Evolutionary conservation across 2,329 filamentous ascomycete genomes (phyloP), one percentile per base, ranked within the genome.

Genomic region (Alternaria infectoria): DNA sequence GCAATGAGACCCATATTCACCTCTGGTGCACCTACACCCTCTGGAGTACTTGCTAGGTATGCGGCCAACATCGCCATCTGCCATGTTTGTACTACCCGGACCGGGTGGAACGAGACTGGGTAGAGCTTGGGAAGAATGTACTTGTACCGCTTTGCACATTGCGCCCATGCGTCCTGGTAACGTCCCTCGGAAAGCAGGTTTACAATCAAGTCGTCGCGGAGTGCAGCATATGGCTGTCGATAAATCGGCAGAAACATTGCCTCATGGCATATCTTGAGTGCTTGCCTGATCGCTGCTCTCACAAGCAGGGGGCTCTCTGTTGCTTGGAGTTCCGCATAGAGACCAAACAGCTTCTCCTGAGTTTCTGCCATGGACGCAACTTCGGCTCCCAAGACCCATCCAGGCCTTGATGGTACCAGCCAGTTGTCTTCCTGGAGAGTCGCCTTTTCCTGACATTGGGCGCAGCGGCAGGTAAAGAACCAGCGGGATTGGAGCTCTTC

Each of bases 391-490:
- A 69, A 59, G 23, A 72, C 61, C 6, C 80, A 62, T n/a, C 47
- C 23, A 30, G 56, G 32, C 7, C 74, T 66, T 36, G 69, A 69
- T 3, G 76, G 76, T 23, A 75, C 74, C 11, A 76, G 67, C 70
- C 83, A 84, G 13, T 73, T 73, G 62, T 86, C 83, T 76, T 84
- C 81, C 11, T 72, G 69, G 10, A 74, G 71, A 2, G 71, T 75
- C 13, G 77, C 58, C 8, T 77, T 79, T 44, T 67, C 72, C 26
- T 74, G 61, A 68, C 88, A 90, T 73, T 85, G 85, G 6, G 71
- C 63, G 69, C 88, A 90, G 44, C 72, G 72, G 76, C 88, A 90
- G 13, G 76, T 78, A 75, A 90, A 90, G 73, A 85, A 87, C 79
- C 88, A 90, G 26, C 85, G 82, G 23, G 81, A 77, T 50, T 77